Percentiles rank a stretch among this genome's conserved stretches.
Conservation (phyloP, 164 flowering plant genomes). For the Kalanchoe fedtschenkoi region DNA sequence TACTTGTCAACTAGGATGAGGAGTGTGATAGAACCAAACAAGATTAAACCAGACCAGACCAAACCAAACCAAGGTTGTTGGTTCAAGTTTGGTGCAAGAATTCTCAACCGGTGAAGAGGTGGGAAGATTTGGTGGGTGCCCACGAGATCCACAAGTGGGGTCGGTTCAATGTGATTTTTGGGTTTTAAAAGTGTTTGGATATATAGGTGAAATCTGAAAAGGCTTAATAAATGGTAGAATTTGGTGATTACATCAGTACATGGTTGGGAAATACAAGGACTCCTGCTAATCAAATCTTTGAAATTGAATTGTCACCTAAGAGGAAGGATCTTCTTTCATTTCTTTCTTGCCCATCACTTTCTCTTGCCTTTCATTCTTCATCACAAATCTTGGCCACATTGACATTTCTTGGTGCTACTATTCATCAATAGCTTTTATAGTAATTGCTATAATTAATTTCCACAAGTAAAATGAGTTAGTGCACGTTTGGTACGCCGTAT, state of each 20-base stretch:
- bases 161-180: not conserved
- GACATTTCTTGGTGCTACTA: not conserved
- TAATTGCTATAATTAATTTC: too few species aligned
- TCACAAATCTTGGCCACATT: not conserved
- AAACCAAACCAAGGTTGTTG: too few species aligned
- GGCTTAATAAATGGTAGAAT: not conserved
- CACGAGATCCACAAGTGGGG: not conserved
- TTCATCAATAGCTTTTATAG: not conserved
- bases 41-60: too few species aligned
- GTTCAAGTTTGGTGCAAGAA: not conserved
- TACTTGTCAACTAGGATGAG: too few species aligned
- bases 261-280: not conserved
- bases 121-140: not conserved
- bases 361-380: not conserved
- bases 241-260: not conserved
- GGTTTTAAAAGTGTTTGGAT: not conserved
- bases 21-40: too few species aligned
- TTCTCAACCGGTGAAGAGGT: not conserved
- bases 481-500: too few species aligned
- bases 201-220: too few species aligned
- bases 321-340: too few species aligned
- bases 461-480: too few species aligned
- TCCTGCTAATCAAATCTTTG: not conserved
- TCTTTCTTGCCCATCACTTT: slow-evolving; percentile 1
- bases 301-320: not conserved